phyloP scores from a whole-genome alignment of 73 alveolate genomes.

The Paraurostyla sp. region DNA sequence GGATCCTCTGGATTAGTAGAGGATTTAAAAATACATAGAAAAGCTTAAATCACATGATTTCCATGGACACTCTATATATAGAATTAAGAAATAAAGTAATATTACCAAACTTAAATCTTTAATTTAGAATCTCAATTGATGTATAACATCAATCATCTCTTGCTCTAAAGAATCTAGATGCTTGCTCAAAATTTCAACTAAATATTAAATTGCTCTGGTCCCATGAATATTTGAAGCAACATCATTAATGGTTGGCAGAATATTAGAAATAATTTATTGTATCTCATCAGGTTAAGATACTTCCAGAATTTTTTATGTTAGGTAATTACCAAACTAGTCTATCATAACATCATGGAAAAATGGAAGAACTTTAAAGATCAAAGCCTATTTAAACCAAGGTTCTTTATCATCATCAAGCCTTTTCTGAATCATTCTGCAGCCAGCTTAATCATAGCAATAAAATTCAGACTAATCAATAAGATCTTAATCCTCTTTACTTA shows the following conservation, averaged over 20 bases:
- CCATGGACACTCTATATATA: conserved; percentile 91
- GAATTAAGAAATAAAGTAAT: too few species aligned
- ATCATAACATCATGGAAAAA: conserved; percentile 54
- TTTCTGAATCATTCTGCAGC: conserved; percentile 89
- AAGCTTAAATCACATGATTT: conserved; percentile 84
- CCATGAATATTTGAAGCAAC: conserved; percentile 85
- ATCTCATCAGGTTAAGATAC: neutral
- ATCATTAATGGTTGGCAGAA: conserved; percentile 50
- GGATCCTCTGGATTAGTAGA: conserved; percentile 56
- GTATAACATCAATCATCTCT: neutral
- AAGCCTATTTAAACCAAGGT: neutral
- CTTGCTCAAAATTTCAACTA: conserved; percentile 66
- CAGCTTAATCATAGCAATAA: conserved; percentile 78
- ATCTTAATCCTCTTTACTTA: conserved; percentile 8
- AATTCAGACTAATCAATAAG: conserved; percentile 14
- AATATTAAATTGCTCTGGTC: conserved; percentile 84
- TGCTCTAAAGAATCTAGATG: neutral
- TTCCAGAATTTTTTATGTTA: conserved; percentile 80
- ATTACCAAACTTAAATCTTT: neutral
- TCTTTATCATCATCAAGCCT: conserved; percentile 67
- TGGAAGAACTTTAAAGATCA: conserved; percentile 22
- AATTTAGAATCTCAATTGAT: neutral
- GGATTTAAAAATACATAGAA: conserved; percentile 63
- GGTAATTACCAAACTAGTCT: conserved; percentile 93
- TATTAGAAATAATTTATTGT: neutral